These are phyloP conservation scores for Salisapilia sapeloensis DNA, from an alignment of 352 stramenopile species.

Conservation along the genomic window DNA sequence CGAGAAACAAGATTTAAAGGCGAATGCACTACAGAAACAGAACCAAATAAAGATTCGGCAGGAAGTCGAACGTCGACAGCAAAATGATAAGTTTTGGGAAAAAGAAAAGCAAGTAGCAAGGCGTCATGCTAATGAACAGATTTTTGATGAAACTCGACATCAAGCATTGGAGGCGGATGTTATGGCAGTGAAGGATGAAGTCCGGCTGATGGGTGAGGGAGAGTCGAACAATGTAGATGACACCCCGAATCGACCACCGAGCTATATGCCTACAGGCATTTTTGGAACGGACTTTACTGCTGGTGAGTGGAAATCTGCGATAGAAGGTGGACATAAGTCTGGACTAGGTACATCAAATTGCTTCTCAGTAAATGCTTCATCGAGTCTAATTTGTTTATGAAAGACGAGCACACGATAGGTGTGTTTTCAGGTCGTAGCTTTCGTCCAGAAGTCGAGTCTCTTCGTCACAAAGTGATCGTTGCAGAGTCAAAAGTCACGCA, in stretches of 20 bases:
- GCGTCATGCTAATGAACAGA: constrained; percentile 25
- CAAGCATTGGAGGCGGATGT: constrained; percentile 11
- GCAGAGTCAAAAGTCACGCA: constrained; percentile 24
- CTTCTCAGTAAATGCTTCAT: constrained; percentile 4
- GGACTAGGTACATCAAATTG: constrained; percentile 28
- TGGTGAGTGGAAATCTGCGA: constrained; percentile 39
- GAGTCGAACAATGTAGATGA: constrained; percentile 9
- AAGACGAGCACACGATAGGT: constrained; percentile 31
- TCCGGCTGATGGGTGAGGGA: constrained; percentile 10
- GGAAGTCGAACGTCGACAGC: constrained; percentile 15
- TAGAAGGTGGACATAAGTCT: constrained; percentile 15
- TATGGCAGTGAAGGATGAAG: constrained; percentile 16
- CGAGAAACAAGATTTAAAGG: constrained; percentile 17
- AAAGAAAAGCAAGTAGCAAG: constrained; percentile 35
- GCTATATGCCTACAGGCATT: constrained; percentile 24
- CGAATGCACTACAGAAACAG: constrained; percentile 4
- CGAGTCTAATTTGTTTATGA: not conserved
- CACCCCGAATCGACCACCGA: constrained; percentile 9
- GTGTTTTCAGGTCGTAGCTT: constrained; percentile 22
- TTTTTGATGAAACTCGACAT: constrained; percentile 6
- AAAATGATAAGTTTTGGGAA: constrained; percentile 54
- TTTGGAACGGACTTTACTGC: constrained; percentile 26
- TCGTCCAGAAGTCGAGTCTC: constrained; percentile 24
- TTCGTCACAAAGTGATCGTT: constrained; percentile 28
- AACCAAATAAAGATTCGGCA: constrained; percentile 9